Evolutionary conservation across 2,329 filamentous ascomycete genomes (phyloP), one percentile per base, ranked within the genome.

Genomic region (Purpureocillium takamizusanense): DNA sequence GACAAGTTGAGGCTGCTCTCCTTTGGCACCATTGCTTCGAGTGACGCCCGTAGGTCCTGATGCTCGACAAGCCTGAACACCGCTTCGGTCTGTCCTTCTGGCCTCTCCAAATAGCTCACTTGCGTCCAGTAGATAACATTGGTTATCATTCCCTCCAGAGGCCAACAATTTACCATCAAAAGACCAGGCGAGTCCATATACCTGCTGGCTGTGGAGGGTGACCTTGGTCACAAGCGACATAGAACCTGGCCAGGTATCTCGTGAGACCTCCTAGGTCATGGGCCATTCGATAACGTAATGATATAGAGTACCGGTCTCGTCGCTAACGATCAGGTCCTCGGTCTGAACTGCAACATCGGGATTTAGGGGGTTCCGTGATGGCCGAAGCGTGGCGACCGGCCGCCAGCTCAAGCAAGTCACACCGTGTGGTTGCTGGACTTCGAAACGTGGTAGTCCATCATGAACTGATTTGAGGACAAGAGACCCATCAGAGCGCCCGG

Each of bases 141-240:
- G 61, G 53, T 97, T 95, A 65, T 98, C 92, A 54, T 98, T 97
- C 17, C 86, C 87, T 7, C 92, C 89, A 4, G 86, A 88, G 12
- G 86, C 87, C 56, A 98, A 89, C 28, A 80, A 71, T 3, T 71
- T 70, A 4, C 87, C 87, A 51, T 86, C 78, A 3, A 69, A 66
- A 4, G 87, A 89, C 86, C 89, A 97, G 3, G 85, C 76, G n/a
- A 98, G 67, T 2, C 90, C 90, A 52, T 92, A 98, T 39, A 98
- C 82, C 54, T 97, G 89, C 60, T 95, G 88, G 2, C 72, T 77
- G 56, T 97, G 90, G 7, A 86, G 77, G 25, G 72, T 72, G 49
- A 97, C 81, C 46, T 81, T 80, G 16, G 83, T 81, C 37, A 95
- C 65, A 17, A 95, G 67, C 2, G 76, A 86, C 66, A 94, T 81